Evolutionary conservation across 257 asterid genomes (phyloP).

Genomic region (Lycium barbarum): DNA sequence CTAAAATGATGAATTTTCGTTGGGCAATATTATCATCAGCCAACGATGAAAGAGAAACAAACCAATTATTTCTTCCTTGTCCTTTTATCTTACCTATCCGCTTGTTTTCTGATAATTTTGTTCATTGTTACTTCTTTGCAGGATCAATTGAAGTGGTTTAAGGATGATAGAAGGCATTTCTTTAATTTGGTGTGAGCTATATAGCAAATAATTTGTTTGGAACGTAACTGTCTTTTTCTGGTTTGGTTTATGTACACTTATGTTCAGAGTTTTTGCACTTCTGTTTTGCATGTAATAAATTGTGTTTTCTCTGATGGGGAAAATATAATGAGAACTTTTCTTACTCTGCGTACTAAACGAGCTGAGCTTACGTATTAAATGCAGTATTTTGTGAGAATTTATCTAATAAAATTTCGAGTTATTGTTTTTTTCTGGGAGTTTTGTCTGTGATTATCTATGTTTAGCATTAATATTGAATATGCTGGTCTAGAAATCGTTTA

Average conservation of each 20-base stretch:
- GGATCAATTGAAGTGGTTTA: conserved; percentile 21
- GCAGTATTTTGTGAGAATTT: neutral
- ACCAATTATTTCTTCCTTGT: neutral
- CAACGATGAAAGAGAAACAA: neutral
- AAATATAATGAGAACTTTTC: neutral
- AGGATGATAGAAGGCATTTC: neutral
- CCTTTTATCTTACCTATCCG: neutral
- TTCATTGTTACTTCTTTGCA: neutral
- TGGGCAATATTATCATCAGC: neutral
- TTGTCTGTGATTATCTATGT: neutral
- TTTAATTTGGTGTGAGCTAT: neutral
- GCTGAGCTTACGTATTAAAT: neutral
- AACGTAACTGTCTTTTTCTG: too few relatives aligned
- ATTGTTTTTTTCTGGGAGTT: neutral
- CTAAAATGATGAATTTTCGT: neutral
- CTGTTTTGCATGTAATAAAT: neutral
- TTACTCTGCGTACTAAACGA: neutral
- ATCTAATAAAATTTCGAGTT: too few relatives aligned
- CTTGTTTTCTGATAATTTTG: neutral
- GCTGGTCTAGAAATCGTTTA: neutral
- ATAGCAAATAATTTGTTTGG: neutral
- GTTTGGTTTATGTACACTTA: neutral
- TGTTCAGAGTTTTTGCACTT: neutral
- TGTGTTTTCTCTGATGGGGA: conserved; percentile 7
- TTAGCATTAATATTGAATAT: neutral